A percentile compares a stretch with the other conserved stretches of the same genome.
Conservation (phyloP, 768 basidiomycete genomes). For the Lentinula raphanica region DNA sequence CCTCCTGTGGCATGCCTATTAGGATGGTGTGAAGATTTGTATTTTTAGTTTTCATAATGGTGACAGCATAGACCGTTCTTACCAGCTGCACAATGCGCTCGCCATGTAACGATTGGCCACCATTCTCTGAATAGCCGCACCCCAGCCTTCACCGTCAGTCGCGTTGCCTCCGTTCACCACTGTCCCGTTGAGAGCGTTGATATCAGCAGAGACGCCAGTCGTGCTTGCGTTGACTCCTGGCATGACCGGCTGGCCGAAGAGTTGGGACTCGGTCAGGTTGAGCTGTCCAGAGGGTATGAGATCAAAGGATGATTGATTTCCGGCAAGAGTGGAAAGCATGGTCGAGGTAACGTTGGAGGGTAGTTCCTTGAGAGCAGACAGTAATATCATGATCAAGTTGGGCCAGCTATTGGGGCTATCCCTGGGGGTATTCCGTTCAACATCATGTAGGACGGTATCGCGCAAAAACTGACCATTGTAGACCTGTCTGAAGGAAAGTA, state of each 20-base stretch:
- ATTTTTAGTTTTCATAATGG: too few relatives aligned
- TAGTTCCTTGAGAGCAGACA: conserved; percentile 71
- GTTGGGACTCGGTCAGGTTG: conserved; percentile 59
- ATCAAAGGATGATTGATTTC: conserved; percentile 54
- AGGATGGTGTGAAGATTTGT: not conserved
- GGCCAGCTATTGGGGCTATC: conserved; percentile 90
- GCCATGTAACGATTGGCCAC: conserved; percentile 83
- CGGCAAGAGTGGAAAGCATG: conserved; percentile 43
- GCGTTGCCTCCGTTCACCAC: conserved; percentile 67
- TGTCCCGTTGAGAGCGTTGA: conserved; percentile 48
- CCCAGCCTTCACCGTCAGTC: conserved; percentile 59
- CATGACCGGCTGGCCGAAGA: conserved; percentile 63
- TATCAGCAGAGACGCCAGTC: conserved; percentile 52
- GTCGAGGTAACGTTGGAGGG: conserved; percentile 65
- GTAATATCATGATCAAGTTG: conserved; percentile 75
- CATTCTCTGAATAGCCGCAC: conserved; percentile 54
- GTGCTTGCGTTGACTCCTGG: conserved; percentile 41
- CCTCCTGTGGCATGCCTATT: conserved; percentile 84
- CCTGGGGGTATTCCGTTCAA: conserved; percentile 32
- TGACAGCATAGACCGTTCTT: too few relatives aligned
- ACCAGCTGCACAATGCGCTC: conserved; percentile 89
- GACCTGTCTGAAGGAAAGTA: conserved; percentile 72
- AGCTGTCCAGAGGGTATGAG: conserved; percentile 80
- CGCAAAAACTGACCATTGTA: conserved; percentile 59
- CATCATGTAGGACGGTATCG: not conserved